phyloP scores from a whole-genome alignment of 176 grass and related monocot species.

The Tillandsia fasciculata region DNA sequence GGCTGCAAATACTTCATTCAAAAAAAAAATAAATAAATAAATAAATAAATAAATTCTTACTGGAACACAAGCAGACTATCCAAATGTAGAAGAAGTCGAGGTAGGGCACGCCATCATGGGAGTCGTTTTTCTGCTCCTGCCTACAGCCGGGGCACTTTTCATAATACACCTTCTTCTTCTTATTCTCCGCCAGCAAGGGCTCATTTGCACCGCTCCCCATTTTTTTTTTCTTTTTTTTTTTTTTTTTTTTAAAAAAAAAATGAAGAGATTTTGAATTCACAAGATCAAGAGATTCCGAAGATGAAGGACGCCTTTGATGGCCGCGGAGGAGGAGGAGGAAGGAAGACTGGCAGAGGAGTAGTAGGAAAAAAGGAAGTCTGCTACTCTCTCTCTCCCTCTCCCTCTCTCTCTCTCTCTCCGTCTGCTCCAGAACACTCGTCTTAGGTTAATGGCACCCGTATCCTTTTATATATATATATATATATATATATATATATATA shows the following conservation, averaged over 20 bases:
- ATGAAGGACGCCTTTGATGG: no score
- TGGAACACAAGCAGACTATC: slow-evolving; percentile 43
- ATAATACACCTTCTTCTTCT: background rate
- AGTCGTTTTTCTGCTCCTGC: slow-evolving; percentile 24
- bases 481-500: no score
- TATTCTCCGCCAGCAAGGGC: slow-evolving; percentile 23
- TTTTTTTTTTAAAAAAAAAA: background rate
- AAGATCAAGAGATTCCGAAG: no score
- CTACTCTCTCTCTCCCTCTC: no score
- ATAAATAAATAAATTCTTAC: slow-evolving; percentile 5
- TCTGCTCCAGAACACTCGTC: no score
- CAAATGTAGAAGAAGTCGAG: slow-evolving; percentile 59
- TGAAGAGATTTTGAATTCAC: background rate
- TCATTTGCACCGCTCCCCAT: background rate
- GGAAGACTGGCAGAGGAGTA: no score
- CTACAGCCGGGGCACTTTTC: slow-evolving; percentile 40
- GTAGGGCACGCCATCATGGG: slow-evolving; percentile 32
- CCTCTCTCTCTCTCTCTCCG: no score
- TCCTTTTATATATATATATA: no score
- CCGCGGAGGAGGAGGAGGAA: no score
- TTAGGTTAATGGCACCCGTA: no score
- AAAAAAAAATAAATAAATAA: background rate
- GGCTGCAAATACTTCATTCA: no score
- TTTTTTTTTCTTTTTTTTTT: background rate
- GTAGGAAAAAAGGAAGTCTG: no score